Evolutionary conservation across 2,329 filamentous ascomycete species (phyloP), one percentile per base, ranked within the genome.

Genomic region (Ophiosphaerella herpotricha): DNA sequence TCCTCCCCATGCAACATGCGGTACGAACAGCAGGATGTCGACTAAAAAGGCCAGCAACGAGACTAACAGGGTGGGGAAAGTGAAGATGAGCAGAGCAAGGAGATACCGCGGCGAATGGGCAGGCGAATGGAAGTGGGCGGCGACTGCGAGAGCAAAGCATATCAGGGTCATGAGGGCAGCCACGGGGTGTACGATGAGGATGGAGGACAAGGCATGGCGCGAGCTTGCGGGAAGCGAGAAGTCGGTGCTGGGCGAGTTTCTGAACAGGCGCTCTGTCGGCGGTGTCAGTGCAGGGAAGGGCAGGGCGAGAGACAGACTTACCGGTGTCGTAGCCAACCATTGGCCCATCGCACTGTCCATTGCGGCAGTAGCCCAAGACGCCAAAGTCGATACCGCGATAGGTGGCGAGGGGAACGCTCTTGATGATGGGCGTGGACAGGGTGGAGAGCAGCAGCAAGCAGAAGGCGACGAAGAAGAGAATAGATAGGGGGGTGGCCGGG

Each of bases 11-110:
- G 87, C 85, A 77, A 97, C 78, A 74, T 97, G 92, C 40, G 94
- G 94, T 13, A 97, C 89, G 70, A 99, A 99, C 18, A 99, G 81
- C 31, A 99, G 79, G 23, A 97, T 90, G 74, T 99, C 94, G 64
- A 97, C 87, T 23, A 99, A 79, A 75, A 97, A 97, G 21, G 92
- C 89, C 48, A 96, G 81, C 1, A 97, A 81, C 39, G 90, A 87
- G 58, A 94, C 82, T 26, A 97, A 77, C 39, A 97, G 85, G 7
- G 91, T 91, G 42, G 96, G 82, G 55, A 97, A 85, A 49, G 89
- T 87, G 61, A 97, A 82, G 57, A 97, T 92, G 58, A 97, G 87
- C 31, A 97, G 79, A 24, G 85, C 83, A 31, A 97, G 84, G 4
- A 97, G 83, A 69, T 92, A 99, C 64, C 90, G 85, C 24, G 91